Evolutionary conservation across 345 rosid genomes (phyloP).

Genomic region (Gossypium anomalum): DNA sequence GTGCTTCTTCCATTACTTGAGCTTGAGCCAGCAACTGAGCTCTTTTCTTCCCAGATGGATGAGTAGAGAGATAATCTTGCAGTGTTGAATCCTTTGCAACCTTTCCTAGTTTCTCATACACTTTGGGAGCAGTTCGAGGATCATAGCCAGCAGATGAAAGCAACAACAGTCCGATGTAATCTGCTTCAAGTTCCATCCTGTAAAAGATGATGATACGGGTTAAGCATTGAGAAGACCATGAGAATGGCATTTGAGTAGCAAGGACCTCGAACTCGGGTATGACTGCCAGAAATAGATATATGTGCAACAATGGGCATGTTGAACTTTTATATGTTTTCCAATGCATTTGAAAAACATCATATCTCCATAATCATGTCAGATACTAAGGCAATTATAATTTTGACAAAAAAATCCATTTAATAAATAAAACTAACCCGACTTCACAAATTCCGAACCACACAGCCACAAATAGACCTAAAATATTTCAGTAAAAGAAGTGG

Average conservation of each 20-base stretch:
- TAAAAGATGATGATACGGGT: background rate
- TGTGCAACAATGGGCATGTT: background rate
- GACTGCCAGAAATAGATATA: background rate
- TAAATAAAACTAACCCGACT: too few species aligned
- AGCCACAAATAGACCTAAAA: background rate
- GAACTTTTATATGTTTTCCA: background rate
- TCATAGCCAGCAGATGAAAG: slow-evolving; percentile 88
- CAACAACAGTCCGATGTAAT: slow-evolving; percentile 73
- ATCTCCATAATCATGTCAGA: background rate
- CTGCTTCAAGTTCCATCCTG: slow-evolving; percentile 99
- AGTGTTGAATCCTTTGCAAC: slow-evolving; percentile 43
- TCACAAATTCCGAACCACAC: too few species aligned
- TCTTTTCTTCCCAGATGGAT: slow-evolving; percentile 90
- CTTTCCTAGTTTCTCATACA: slow-evolving; percentile 75
- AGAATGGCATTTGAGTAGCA: background rate
- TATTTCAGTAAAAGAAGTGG: background rate
- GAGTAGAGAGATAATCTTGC: slow-evolving; percentile 77
- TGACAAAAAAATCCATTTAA: background rate
- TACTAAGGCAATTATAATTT: background rate
- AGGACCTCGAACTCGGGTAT: background rate
- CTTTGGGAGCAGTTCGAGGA: slow-evolving; percentile 79
- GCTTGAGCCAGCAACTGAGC: slow-evolving; percentile 70
- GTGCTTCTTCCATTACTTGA: slow-evolving; percentile 90
- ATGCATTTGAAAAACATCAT: background rate
- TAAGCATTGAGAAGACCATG: background rate